Evolutionary conservation across 2,329 filamentous ascomycete species (phyloP), one percentile per base, ranked within the genome.

Genomic region (Fusarium pininemorale): DNA sequence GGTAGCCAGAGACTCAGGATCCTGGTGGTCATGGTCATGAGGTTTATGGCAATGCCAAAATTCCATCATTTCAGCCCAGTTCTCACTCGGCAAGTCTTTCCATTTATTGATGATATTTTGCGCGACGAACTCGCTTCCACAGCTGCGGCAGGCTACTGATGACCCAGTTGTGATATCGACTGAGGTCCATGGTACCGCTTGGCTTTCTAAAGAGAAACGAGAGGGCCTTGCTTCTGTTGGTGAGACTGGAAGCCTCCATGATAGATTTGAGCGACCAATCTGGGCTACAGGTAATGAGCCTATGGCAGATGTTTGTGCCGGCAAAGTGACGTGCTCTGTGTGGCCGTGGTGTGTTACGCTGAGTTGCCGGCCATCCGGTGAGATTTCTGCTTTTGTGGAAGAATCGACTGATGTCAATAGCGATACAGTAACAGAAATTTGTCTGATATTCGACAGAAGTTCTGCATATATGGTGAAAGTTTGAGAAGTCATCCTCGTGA

Each of bases 21-120:
- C 79, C 47, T 85, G 82, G 38, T 81, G 73, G 24, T 81, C 81
- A 70, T 90, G 85, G 63, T 90, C 86, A 69, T 91, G 87, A 44
- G 97, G 96, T 82, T 98, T 98, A 82, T 99, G 96, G 79, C 96
- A 99, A 82, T 99, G 97, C 96, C 96, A 99, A 77, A 99, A 97
- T 82, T 99, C 97, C 96, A 99, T 99, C 95, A 99, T 97, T 84
- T 99, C 96, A 1, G 96, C 97, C 96, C 96, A 99, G 79, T 98
- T 96, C 77, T 97, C 95, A 79, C 95, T 98, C 0, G 96, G 96
- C 24, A 99, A 85, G 79, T 99, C 95, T 83, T 96, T 98, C 96
- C 96, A 99, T 42, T 84, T 82, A 44, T 82, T 83, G 13, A 90
- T 84, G 7, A 58, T 75, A 13, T 80, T 83, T 7, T 77, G 62